Evolutionary conservation across 495 filamentous ascomycete genomes (phyloP).

Genomic region (Aspergillus haitiensis): DNA sequence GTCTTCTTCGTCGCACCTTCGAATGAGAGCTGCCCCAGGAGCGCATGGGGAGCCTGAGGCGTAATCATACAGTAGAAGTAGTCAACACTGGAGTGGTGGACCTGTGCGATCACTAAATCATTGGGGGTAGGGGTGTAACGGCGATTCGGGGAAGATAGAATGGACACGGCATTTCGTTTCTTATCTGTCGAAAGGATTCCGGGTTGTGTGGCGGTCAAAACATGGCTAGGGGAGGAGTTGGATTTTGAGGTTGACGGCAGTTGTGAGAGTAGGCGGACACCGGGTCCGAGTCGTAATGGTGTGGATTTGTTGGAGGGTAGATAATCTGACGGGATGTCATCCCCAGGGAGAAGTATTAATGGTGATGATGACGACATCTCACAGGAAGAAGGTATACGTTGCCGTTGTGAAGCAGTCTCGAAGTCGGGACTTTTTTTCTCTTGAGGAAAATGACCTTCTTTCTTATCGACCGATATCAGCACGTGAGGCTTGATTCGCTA

Average conservation of each 20-base stretch:
- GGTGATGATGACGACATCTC: slow-evolving; percentile 39
- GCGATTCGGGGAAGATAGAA: slow-evolving; percentile 39
- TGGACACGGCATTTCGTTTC: slow-evolving; percentile 61
- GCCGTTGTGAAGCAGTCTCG: background rate
- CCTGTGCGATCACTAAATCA: slow-evolving; percentile 82
- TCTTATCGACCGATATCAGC: slow-evolving; percentile 26
- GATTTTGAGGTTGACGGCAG: slow-evolving; percentile 16
- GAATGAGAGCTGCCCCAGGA: slow-evolving; percentile 85
- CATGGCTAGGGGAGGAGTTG: slow-evolving; percentile 28
- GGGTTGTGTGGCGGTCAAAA: slow-evolving; percentile 73
- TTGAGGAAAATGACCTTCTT: background rate
- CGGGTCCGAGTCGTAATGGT: slow-evolving; percentile 81
- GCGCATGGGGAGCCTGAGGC: slow-evolving; percentile 69
- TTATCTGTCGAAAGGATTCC: slow-evolving; percentile 74
- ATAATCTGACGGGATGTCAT: slow-evolving; percentile 58
- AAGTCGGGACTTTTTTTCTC: background rate
- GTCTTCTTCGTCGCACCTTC: slow-evolving; percentile 91
- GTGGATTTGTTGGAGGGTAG: slow-evolving; percentile 63
- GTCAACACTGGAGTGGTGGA: slow-evolving; percentile 73
- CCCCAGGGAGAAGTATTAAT: slow-evolving; percentile 72
- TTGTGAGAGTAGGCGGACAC: slow-evolving; percentile 57
- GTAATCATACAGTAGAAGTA: slow-evolving; percentile 71
- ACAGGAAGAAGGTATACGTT: background rate
- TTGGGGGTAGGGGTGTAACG: slow-evolving; percentile 75
- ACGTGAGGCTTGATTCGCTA: slow-evolving; percentile 20